phyloP scores from a whole-genome alignment of 768 basidiomycete genomes.

The Dioszegia crocea region DNA sequence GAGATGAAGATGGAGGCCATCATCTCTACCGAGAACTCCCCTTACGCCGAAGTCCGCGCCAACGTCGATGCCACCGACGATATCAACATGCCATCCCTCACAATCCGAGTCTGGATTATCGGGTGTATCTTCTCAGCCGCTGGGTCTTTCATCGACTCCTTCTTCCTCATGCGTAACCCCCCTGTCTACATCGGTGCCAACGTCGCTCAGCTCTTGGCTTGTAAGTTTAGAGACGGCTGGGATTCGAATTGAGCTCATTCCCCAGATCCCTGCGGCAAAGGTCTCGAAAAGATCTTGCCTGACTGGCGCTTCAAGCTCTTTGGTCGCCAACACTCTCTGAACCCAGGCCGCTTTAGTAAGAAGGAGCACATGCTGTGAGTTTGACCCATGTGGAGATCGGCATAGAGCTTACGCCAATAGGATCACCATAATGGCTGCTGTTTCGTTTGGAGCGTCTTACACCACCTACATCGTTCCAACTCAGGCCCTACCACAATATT shows the following conservation, averaged over 20 bases:
- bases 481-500: constrained; percentile 39
- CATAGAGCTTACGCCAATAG: not conserved
- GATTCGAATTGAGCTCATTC: not conserved
- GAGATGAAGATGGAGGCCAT: constrained; percentile 40
- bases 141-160: constrained; percentile 56
- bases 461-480: constrained; percentile 37
- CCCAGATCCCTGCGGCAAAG: constrained; percentile 24
- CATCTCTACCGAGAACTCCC: constrained; percentile 60
- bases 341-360: constrained; percentile 41
- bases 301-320: constrained; percentile 19
- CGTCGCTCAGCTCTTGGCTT: constrained; percentile 63
- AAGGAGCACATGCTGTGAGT: constrained; percentile 46
- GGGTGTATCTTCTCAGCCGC: constrained; percentile 54
- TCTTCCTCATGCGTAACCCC: constrained; percentile 55
- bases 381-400: not conserved
- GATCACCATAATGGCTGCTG: constrained; percentile 41
- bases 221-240: not conserved
- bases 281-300: constrained; percentile 23
- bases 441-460: constrained; percentile 40
- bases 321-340: constrained; percentile 25
- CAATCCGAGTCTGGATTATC: constrained; percentile 42
- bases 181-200: constrained; percentile 66
- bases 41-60: constrained; percentile 73
- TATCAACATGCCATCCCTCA: constrained; percentile 33
- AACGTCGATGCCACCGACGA: constrained; percentile 56